A percentile compares a stretch with the other conserved stretches of the same genome.
phyloP scores from a whole-genome alignment of 2,329 filamentous ascomycete genomes.

The Diaporthe sp. region DNA sequence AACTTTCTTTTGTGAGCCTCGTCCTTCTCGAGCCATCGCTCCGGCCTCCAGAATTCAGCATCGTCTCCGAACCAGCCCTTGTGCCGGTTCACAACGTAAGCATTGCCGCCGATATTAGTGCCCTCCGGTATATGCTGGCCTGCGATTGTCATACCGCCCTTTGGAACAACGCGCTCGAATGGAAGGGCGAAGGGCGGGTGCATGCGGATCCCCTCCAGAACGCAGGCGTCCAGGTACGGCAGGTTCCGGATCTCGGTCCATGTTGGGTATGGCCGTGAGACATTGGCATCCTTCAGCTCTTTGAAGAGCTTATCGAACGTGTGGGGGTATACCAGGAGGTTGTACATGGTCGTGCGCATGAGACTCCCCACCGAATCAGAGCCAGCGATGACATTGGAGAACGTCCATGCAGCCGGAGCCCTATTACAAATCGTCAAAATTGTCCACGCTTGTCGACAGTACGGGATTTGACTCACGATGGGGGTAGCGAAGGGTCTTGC shows the following conservation, averaged over 20 bases:
- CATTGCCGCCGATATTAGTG: conserved; percentile 46
- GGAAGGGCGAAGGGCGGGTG: conserved; percentile 48
- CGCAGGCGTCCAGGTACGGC: conserved; percentile 48
- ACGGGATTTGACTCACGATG: conserved; percentile 40
- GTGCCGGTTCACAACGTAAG: conserved; percentile 47
- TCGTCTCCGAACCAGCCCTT: conserved; percentile 44
- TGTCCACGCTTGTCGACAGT: neutral
- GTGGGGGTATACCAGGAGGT: conserved; percentile 48
- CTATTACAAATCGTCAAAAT: conserved; percentile 37
- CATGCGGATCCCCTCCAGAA: conserved; percentile 48
- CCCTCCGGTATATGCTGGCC: conserved; percentile 44
- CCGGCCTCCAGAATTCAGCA: conserved; percentile 45
- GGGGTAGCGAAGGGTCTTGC: conserved; percentile 42
- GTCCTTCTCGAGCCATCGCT: conserved; percentile 44
- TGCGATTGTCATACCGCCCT: conserved; percentile 44
- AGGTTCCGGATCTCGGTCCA: conserved; percentile 48
- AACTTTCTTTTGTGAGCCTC: conserved; percentile 41
- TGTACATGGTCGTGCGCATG: conserved; percentile 48
- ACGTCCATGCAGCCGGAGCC: conserved; percentile 49
- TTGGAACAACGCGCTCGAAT: conserved; percentile 48
- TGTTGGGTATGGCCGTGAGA: conserved; percentile 47
- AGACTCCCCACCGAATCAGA: conserved; percentile 49
- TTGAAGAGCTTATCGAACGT: conserved; percentile 45
- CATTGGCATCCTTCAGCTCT: conserved; percentile 48
- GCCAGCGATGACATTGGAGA: conserved; percentile 48